A percentile compares a stretch with the other conserved stretches of the same genome.
Evolutionary conservation across 2,329 filamentous ascomycete genomes (phyloP).

Genomic region (Cladosporium austrohemisphaericum): DNA sequence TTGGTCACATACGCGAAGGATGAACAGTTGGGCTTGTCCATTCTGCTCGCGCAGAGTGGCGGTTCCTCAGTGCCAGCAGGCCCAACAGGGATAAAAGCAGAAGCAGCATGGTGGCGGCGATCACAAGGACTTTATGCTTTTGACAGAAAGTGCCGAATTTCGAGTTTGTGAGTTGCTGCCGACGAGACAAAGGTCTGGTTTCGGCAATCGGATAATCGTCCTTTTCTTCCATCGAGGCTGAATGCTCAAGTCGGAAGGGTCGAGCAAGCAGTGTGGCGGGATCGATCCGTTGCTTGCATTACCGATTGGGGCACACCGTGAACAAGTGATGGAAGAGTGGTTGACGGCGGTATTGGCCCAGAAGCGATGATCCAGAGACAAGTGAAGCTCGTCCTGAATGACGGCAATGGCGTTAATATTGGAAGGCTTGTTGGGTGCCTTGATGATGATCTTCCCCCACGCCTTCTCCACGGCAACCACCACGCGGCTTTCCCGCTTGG

Average conservation of each 20-base stretch:
- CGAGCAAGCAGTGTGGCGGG: neutral
- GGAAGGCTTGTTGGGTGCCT: neutral
- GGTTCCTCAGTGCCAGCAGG: slow-evolving; percentile 27
- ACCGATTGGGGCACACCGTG: too few species aligned
- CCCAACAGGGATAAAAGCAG: slow-evolving; percentile 29
- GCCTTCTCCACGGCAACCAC: neutral
- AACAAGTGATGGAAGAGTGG: too few species aligned
- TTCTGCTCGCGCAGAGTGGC: slow-evolving; percentile 22
- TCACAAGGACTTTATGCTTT: slow-evolving; percentile 24
- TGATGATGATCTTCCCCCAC: neutral
- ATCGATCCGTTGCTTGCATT: slow-evolving; percentile 3
- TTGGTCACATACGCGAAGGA: slow-evolving; percentile 27
- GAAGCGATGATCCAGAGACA: neutral
- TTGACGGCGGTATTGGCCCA: too few species aligned
- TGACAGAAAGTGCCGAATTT: slow-evolving; percentile 21
- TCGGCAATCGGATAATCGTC: slow-evolving; percentile 7
- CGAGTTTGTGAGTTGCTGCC: slow-evolving; percentile 9
- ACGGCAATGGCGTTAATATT: too few species aligned
- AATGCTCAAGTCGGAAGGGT: slow-evolving; percentile 1
- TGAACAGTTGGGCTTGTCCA: slow-evolving; percentile 28
- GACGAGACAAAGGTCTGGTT: neutral
- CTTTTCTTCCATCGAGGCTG: slow-evolving; percentile 10
- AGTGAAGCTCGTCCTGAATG: neutral
- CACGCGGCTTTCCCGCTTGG: too few species aligned
- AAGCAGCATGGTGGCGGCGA: slow-evolving; percentile 22